These are phyloP conservation scores for Sporothrix inflata DNA, from an alignment of 2,329 filamentous ascomycete species.

Conservation along the genomic window DNA sequence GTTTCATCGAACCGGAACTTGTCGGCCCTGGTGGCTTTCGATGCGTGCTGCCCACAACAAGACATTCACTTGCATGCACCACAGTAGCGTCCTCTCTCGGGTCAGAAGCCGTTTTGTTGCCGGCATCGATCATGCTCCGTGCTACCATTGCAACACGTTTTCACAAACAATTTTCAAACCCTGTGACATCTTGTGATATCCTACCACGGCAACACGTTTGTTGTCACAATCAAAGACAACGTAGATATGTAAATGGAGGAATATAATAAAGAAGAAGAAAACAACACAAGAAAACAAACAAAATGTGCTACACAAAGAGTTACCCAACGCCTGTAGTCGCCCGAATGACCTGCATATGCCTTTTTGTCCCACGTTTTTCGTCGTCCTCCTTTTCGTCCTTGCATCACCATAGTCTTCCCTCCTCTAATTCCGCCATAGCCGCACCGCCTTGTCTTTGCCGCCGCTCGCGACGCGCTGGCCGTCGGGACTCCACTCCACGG, in stretches of 20 bases:
- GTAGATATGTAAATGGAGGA: not conserved
- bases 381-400: not conserved
- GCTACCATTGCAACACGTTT: not conserved
- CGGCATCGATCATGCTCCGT: not conserved
- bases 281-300: not conserved
- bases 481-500: conserved; percentile 92
- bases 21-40: not conserved
- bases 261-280: not conserved
- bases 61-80: not conserved
- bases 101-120: not conserved
- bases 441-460: conserved; percentile 83
- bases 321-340: conserved; percentile 24
- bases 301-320: not conserved
- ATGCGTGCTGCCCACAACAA: not conserved
- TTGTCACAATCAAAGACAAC: not conserved
- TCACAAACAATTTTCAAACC: conserved; percentile 1
- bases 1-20: not conserved
- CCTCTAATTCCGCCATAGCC: conserved; percentile 65
- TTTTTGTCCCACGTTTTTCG: conserved; percentile 6
- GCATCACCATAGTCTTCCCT: not conserved
- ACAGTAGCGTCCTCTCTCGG: not conserved
- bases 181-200: conserved; percentile 12
- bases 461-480: conserved; percentile 87
- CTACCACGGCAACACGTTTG: not conserved
- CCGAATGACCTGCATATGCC: conserved; percentile 22